Base-by-base conservation (phyloP, 208 protist species). In the Acanthamoeba healyi region DNA sequence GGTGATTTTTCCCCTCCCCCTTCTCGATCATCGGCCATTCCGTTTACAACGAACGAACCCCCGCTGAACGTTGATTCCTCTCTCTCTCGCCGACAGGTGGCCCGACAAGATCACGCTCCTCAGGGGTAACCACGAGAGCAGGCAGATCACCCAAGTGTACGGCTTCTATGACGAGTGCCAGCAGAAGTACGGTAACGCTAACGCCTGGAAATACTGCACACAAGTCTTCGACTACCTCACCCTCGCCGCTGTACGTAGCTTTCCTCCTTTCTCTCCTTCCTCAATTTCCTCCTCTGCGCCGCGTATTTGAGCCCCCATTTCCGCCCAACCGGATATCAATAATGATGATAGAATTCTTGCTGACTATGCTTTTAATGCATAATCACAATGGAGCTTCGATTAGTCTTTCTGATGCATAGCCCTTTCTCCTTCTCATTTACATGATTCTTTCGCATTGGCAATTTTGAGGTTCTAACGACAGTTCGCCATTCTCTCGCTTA, bases 121-220 rank as follows among this genome's bases (percentile, higher is more conserved):
- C 2, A 92, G 98, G 42, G 98, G 98, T 24, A 99, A 99, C 92
- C 98, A 99, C 95, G 98, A 99, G 93, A 97, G 84, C n/a, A 92
- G 98, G 65, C 97, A 99, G 86, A 99, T 99, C 79, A 99, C 98
- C 15, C 26, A 44, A 10, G 26, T 97, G 0, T 99, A 98, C 94
- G 98, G 98, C 42, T 99, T 99, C 91, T 98, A 98, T 74, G 97
- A 98, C 79, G 98, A 99, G 90, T 98, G 98, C 58, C 67, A 97
- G 92, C 87, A 96, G 63, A 99, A 99, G 87, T 99, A 98, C 87
- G 98, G 98, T 40, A 98, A 98, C 95, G 95, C 97, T 24, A 98
- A 98, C 90, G 95, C 96, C 84, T 70, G 95, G 51, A 98, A 99
- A 74, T 99, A 98, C 91, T 98, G 96, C 93, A 98, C 95, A 29